phyloP scores from a whole-genome alignment of 2,329 filamentous ascomycete species.

The Leptoxyphium fumago region DNA sequence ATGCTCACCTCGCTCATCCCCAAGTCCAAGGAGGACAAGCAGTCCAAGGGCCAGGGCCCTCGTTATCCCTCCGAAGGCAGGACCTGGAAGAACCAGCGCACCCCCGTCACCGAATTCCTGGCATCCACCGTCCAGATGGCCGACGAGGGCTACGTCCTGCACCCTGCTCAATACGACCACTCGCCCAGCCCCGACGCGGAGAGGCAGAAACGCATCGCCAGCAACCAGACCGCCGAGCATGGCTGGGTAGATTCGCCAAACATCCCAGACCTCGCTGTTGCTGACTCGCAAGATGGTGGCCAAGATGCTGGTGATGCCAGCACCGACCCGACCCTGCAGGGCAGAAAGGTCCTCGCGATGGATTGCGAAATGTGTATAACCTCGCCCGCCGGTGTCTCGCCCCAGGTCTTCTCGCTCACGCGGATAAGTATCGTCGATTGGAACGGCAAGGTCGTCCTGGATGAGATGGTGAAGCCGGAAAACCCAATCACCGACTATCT shows the following conservation, averaged over 20 bases:
- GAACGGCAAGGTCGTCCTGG: constrained; percentile 68
- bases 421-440: constrained; percentile 77
- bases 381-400: constrained; percentile 30
- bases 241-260: constrained; percentile 70
- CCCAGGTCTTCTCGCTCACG: constrained; percentile 67
- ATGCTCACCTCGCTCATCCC: constrained; percentile 65
- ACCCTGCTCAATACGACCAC: constrained; percentile 47
- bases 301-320: constrained; percentile 58
- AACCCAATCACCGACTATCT: constrained; percentile 86
- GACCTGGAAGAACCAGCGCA: constrained; percentile 59
- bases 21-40: constrained; percentile 54
- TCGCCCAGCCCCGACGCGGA: constrained; percentile 27
- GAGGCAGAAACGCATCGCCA: constrained; percentile 26
- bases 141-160: constrained; percentile 72
- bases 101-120: constrained; percentile 68
- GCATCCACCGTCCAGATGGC: constrained; percentile 57
- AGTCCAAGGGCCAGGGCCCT: constrained; percentile 38
- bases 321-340: constrained; percentile 68
- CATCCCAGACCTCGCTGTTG: constrained; percentile 39
- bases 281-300: constrained; percentile 41
- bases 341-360: constrained; percentile 62
- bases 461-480: constrained; percentile 82
- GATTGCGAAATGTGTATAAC: constrained; percentile 98
- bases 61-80: constrained; percentile 49
- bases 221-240: constrained; percentile 34